Evolutionary conservation across 164 flowering plant species (phyloP), one percentile per base, ranked within the genome.

Genomic region (Stephania yunnanensis): DNA sequence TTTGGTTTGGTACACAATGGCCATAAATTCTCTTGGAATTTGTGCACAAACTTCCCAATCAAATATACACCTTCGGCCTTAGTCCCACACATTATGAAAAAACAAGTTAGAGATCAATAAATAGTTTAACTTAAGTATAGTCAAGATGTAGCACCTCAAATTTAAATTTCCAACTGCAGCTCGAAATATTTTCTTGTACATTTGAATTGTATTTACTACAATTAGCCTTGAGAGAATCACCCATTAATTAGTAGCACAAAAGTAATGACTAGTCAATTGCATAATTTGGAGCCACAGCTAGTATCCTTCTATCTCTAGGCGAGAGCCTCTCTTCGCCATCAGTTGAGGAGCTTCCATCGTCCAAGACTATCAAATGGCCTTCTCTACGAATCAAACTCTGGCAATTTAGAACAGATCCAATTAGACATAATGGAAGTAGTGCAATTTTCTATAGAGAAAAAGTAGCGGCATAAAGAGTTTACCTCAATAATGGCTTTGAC

Each of bases 401-500:
- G 78, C 42, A 53, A 50, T 30, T 69, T 63, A 79, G 10, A 69
- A 19, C 52, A 58, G 53, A 10, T 70, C 22, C 17, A 55, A 70
- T 58, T 42, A 63, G 63, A 25, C 71, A 31, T 20, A 42, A 15
- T 55, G 36, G 3, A 1, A 74, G 12, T 30, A 1, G 73, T 30
- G 68, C n/a, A 31, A 10, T 72, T 48, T 6, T 42, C 19, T 25
- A 31, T 52, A 68, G 25, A 36, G 67, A 45, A 76, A 55, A 68
- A 25, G 9, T 10, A 45, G 19, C n/a, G 55, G n/a, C 53, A 29
- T 46, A 10, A 30, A 13, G 66, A 13, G 55, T n/a, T 55, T 81
- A 95, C 99, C 97, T 93, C 97, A 68, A 95, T 95, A 55, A 95
- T 91, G 52, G 98, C 95, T 80, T 85, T 91, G 73, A 95, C 55